phyloP scores from a whole-genome alignment of 306 rosid genomes.

The Ochetophila trinervis region DNA sequence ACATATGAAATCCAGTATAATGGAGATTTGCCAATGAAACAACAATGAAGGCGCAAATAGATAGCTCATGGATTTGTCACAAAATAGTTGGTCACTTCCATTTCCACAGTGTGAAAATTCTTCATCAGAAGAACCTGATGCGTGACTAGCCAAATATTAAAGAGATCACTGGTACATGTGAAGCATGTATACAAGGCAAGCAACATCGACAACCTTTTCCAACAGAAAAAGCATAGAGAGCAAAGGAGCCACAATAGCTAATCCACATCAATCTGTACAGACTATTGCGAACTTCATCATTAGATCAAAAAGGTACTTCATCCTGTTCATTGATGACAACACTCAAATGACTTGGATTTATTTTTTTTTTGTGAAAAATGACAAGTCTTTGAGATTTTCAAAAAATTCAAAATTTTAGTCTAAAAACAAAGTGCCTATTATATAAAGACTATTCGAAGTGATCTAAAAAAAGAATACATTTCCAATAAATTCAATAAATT shows the following conservation, averaged over 20 bases:
- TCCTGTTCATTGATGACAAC: background rate
- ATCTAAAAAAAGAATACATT: background rate
- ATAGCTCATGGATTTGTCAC: background rate
- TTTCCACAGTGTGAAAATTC: background rate
- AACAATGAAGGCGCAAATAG: background rate
- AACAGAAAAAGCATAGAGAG: background rate
- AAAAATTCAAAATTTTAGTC: background rate
- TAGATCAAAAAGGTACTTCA: background rate
- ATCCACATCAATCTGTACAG: background rate
- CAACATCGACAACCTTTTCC: conserved; percentile 2
- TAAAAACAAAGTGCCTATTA: background rate
- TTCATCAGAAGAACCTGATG: background rate
- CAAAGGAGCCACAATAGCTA: background rate
- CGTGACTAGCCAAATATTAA: background rate
- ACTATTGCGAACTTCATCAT: background rate
- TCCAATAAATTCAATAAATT: background rate
- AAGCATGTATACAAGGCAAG: background rate
- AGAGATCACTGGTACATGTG: background rate
- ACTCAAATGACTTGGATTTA: conserved; percentile 5
- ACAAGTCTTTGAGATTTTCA: background rate
- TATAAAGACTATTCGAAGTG: background rate
- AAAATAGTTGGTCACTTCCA: too few species aligned
- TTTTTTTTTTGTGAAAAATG: conserved; percentile 4
- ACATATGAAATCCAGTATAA: too few species aligned
- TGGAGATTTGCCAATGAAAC: background rate